Percentiles rank a stretch among this genome's conserved stretches.
These are phyloP conservation scores for Trichoderma erinaceum DNA, from an alignment of 495 filamentous ascomycete species.

Conservation along the genomic window DNA sequence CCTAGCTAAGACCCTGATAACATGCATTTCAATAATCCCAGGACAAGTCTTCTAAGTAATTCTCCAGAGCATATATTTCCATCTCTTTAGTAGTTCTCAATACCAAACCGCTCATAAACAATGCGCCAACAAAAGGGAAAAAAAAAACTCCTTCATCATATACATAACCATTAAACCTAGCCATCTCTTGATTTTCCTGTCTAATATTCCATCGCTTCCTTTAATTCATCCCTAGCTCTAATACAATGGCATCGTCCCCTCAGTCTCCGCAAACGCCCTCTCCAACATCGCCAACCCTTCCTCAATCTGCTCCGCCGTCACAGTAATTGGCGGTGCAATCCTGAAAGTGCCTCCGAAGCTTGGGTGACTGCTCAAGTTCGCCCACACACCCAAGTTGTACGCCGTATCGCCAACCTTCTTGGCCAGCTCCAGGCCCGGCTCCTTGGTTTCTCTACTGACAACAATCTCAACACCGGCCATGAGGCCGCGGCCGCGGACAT, in stretches of 20 bases:
- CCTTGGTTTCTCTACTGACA: constrained; percentile 36
- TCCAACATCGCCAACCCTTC: constrained; percentile 43
- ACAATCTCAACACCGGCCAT: constrained; percentile 52
- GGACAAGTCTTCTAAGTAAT: too few species aligned
- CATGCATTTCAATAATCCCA: too few species aligned
- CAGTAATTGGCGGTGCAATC: constrained; percentile 53
- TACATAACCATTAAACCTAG: background rate
- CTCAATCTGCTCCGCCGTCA: constrained; percentile 44
- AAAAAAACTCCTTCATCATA: background rate
- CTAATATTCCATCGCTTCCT: background rate
- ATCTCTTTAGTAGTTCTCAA: background rate
- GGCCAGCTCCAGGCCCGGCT: constrained; percentile 41
- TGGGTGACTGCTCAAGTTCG: constrained; percentile 44
- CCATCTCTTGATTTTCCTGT: background rate
- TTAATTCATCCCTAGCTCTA: background rate
- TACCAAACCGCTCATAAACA: background rate
- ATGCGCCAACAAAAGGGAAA: background rate
- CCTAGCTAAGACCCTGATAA: background rate
- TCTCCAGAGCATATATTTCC: too few species aligned
- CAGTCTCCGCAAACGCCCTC: constrained; percentile 32
- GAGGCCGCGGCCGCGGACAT: constrained; percentile 49
- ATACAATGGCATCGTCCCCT: constrained; percentile 22
- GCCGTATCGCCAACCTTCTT: constrained; percentile 38
- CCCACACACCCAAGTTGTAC: constrained; percentile 46
- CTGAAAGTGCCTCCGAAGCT: constrained; percentile 51